phyloP scores from a whole-genome alignment of 2,329 filamentous ascomycete genomes.

The Epichloe elymi region DNA sequence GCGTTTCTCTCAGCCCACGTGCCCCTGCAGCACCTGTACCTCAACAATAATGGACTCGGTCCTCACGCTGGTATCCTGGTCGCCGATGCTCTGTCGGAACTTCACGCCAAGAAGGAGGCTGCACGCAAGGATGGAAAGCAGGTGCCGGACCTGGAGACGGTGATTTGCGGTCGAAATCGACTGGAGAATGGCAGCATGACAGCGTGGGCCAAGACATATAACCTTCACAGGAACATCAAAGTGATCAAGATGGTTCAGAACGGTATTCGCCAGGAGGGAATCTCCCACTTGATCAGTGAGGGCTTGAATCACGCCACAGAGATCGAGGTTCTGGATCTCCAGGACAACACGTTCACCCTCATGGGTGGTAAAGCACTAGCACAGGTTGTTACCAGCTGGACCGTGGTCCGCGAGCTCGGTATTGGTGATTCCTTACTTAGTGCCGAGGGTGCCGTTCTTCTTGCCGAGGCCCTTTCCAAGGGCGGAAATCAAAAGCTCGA shows the following conservation, averaged over 20 bases:
- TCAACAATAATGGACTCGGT: constrained; percentile 97
- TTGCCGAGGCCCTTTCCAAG: constrained; percentile 59
- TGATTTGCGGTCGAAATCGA: constrained; percentile 91
- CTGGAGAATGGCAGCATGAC: constrained; percentile 94
- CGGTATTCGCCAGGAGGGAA: constrained; percentile 88
- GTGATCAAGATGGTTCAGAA: constrained; percentile 97
- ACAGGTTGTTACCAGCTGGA: constrained; percentile 61
- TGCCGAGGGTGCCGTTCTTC: constrained; percentile 58
- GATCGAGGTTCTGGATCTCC: constrained; percentile 72
- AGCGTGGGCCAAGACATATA: constrained; percentile 82
- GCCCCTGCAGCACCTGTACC: constrained; percentile 82
- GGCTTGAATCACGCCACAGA: constrained; percentile 59
- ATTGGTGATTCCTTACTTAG: constrained; percentile 80
- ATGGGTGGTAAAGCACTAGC: constrained; percentile 68
- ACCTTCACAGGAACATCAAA: constrained; percentile 68
- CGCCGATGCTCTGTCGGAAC: constrained; percentile 70
- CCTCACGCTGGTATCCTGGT: constrained; percentile 82
- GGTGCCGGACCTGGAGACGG: constrained; percentile 81
- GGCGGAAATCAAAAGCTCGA: constrained; percentile 71
- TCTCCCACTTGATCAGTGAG: constrained; percentile 64
- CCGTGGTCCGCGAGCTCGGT: constrained; percentile 65
- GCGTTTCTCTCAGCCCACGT: constrained; percentile 81
- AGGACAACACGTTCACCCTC: constrained; percentile 93
- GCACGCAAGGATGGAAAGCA: constrained; percentile 58
- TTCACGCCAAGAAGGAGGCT: constrained; percentile 73